phyloP scores from a whole-genome alignment of 1,284 basidiomycete species.

The Apiotrichum veenhuisii region DNA sequence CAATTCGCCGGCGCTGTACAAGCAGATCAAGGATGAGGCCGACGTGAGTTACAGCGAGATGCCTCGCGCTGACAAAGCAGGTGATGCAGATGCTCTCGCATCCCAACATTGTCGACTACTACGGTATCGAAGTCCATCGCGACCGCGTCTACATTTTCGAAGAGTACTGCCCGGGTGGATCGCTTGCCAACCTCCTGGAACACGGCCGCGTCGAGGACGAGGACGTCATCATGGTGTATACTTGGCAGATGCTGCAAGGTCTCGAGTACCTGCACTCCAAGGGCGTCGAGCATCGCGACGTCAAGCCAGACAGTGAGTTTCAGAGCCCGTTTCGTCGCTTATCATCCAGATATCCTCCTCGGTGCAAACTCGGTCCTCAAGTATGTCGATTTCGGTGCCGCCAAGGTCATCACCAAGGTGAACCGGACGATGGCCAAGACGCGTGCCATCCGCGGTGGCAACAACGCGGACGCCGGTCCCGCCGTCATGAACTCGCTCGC shows the following conservation, averaged over 20 bases:
- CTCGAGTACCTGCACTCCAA: conserved; percentile 91
- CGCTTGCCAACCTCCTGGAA: conserved; percentile 82
- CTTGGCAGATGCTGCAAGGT: conserved; percentile 95
- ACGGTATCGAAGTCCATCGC: conserved; percentile 94
- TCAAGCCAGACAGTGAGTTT: conserved; percentile 94
- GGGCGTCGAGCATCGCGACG: conserved; percentile 88
- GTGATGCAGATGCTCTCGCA: conserved; percentile 98
- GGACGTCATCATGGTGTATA: conserved; percentile 90
- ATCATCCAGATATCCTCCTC: conserved; percentile 75
- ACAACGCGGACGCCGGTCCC: conserved; percentile 30
- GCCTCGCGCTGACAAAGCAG: neutral
- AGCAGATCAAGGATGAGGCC: conserved; percentile 95
- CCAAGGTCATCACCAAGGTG: conserved; percentile 94
- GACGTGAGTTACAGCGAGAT: conserved; percentile 52
- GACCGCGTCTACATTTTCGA: conserved; percentile 99
- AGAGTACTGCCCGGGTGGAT: conserved; percentile 97
- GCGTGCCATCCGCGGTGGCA: conserved; percentile 50
- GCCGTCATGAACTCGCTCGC: conserved; percentile 76
- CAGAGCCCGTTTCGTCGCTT: neutral
- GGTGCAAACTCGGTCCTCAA: conserved; percentile 88
- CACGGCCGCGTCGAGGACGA: conserved; percentile 97
- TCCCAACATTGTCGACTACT: conserved; percentile 98
- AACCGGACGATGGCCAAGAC: conserved; percentile 77
- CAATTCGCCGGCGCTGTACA: conserved; percentile 74
- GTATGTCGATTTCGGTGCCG: conserved; percentile 97